Evolutionary conservation across 495 filamentous ascomycete genomes (phyloP).

Genomic region (Parachaetomium inaequale): DNA sequence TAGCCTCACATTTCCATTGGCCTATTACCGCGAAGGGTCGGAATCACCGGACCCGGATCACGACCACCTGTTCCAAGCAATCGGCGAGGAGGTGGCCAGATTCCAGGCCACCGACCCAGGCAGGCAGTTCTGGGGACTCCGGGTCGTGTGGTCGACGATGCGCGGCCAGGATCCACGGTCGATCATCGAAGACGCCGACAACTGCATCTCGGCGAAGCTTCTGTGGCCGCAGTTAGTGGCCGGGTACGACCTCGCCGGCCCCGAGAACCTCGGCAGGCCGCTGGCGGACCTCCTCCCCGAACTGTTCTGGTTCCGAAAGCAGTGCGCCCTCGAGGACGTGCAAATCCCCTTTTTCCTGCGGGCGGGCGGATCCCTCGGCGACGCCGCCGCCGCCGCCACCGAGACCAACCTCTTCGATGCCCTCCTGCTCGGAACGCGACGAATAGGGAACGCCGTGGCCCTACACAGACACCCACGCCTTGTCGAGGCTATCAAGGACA

Average conservation of each 20-base stretch:
- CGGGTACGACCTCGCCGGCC: conserved; percentile 85
- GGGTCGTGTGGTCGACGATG: conserved; percentile 82
- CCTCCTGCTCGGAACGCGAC: conserved; percentile 76
- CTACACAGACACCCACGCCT: conserved; percentile 90
- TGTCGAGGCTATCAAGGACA: conserved; percentile 80
- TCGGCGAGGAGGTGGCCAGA: conserved; percentile 72
- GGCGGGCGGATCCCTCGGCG: conserved; percentile 79
- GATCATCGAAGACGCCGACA: conserved; percentile 74
- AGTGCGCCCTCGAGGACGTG: conserved; percentile 70
- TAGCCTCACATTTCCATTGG: conserved; percentile 41
- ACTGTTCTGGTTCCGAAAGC: conserved; percentile 88
- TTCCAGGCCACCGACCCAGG: conserved; percentile 68
- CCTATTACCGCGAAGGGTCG: conserved; percentile 56
- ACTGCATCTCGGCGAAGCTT: conserved; percentile 76
- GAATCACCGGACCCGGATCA: conserved; percentile 61
- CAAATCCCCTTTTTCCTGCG: conserved; percentile 97
- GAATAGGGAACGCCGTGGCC: conserved; percentile 85
- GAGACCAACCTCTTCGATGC: conserved; percentile 91
- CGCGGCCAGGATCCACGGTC: conserved; percentile 58
- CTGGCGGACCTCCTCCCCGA: conserved; percentile 75
- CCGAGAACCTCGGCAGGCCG: conserved; percentile 74
- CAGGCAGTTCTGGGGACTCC: conserved; percentile 72
- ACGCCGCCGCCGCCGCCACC: conserved; percentile 49
- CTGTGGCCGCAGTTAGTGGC: conserved; percentile 75
- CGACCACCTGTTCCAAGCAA: conserved; percentile 60